Base-by-base conservation (phyloP, 148 eudicot genomes). In the Arctostaphylos glauca region DNA sequence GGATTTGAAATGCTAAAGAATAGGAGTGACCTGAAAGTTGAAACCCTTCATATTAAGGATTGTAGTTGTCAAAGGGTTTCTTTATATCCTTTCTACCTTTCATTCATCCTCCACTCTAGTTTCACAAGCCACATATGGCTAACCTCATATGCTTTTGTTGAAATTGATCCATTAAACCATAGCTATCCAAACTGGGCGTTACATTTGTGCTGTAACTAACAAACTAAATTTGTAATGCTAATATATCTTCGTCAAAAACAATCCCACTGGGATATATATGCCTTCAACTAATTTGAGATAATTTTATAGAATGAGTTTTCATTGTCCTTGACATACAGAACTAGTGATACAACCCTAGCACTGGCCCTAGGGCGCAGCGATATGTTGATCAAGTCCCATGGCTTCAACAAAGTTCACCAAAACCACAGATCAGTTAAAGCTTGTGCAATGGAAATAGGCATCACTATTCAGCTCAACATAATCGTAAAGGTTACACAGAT, bases 401-500 rank as follows among this genome's bases (percentile, higher is more conserved):
- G 21, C 19, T 31, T 58, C 46, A 66, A 16, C 3, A 50, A 81
- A 7, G 16, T n/a, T n/a, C 5, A 15, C 31, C 43, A 9, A 70
- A 43, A 81, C 71, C 76, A 12, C 15, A 70, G 66, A 54, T 70
- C 77, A 21, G 46, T n/a, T 38, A 1, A 53, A 14, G n/a, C 14
- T 18, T 43, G 41, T 43, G 53, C 5, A 18, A 41, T 71, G 5
- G 48, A 53, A 14, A 43, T 21, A 54, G 52, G 67, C 52, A 71
- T 25, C 23, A 16, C 52, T 8, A 81, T 81, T 54, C 23, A 70
- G 66, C 77, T 80, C 62, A 54, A n/a, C 21, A 31, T 41, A 54
- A 48, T 56, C 19, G 3, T 15, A 71, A n/a, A 13, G 31, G n/a
- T 3, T 77, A 44, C 0, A 18, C 49, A 0, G 0, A 5, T 12